Base-by-base conservation (phyloP, 2,329 filamentous ascomycete genomes). In the Allantophomopsis lycopodina region DNA sequence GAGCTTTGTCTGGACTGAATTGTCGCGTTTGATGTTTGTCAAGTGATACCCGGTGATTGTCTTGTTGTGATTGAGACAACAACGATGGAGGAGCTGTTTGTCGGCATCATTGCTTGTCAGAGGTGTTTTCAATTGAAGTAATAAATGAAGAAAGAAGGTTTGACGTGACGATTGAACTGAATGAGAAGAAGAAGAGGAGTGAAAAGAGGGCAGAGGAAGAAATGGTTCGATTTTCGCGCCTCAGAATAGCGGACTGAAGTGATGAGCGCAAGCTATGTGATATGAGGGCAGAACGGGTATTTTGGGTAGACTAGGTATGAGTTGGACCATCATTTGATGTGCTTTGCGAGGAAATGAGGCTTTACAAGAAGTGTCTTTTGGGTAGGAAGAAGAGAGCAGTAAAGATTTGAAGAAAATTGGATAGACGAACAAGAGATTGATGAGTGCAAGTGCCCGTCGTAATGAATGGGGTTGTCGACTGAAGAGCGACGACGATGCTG, bases 31-130 rank as follows among this genome's bases (percentile, higher is more conserved):
- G 50, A 36, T 48, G 44, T 32, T 49, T 52, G 46, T 54, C 48
- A 57, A 53, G 52, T 53, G 44, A 56, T 44, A 44, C 47, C 53
- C 39, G 46, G 37, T 44, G 51, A 43, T 52, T 51, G 50, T 49
- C 42, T 43, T 31, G 32, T 44, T 41, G 39, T 34, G 41, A 44
- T 36, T 40, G 40, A 35, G 44, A 44, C 34, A 44, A 48, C 42
- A 47, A 48, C 42, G 45, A 46, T 43, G 44, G 48, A 50, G 47
- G 46, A 52, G 51, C 55, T 58, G 53, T 57, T 56, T 54, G 52
- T 45, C 42, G 50, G 50, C 55, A 58, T 58, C 51, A 55, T 56
- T 57, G 53, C 49, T 48, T 51, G 55, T 57, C 52, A 57, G 55
- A 58, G 49, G 49, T 49, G 42, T 48, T 40, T 50, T 54, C 50